Conservation (phyloP, 2,329 filamentous ascomycete species). For the Colletotrichum viniferum region DNA sequence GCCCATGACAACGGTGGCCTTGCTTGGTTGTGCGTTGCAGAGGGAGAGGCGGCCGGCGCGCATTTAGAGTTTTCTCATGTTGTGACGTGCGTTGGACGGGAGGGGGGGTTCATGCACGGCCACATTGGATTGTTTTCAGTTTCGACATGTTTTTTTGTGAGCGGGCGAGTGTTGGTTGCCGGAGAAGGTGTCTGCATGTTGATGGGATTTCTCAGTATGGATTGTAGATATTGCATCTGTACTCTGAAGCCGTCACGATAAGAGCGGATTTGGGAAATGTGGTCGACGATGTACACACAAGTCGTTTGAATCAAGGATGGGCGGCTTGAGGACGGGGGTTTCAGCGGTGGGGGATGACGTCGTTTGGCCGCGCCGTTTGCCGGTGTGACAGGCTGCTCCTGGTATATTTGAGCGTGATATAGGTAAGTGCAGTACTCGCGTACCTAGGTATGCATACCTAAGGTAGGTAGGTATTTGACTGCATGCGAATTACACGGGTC, state of each 20-base stretch:
- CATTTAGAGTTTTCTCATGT: conserved; percentile 1
- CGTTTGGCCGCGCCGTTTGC: not conserved
- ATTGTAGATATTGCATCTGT: rapidly evolving
- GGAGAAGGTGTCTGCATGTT: rapidly evolving
- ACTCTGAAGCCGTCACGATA: not conserved
- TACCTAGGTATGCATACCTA: not conserved
- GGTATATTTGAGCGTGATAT: not conserved
- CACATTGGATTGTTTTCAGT: not conserved
- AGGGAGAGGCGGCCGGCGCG: not conserved
- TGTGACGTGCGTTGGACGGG: not conserved
- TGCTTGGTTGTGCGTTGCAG: not conserved
- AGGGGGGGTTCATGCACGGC: not conserved
- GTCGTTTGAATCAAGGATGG: not conserved
- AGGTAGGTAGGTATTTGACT: not conserved
- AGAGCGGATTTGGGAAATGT: not conserved
- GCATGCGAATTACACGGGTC: not conserved
- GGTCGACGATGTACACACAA: not conserved
- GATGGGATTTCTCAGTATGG: rapidly evolving
- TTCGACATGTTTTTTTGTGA: not conserved
- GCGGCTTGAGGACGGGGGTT: not conserved
- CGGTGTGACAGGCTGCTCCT: not conserved
- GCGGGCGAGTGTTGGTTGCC: not conserved
- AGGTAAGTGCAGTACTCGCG: not conserved
- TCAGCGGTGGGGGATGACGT: conserved; percentile 8
- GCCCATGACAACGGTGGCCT: not conserved